Conservation (phyloP, 106 monocot genomes). For the Dioscorea alata region DNA sequence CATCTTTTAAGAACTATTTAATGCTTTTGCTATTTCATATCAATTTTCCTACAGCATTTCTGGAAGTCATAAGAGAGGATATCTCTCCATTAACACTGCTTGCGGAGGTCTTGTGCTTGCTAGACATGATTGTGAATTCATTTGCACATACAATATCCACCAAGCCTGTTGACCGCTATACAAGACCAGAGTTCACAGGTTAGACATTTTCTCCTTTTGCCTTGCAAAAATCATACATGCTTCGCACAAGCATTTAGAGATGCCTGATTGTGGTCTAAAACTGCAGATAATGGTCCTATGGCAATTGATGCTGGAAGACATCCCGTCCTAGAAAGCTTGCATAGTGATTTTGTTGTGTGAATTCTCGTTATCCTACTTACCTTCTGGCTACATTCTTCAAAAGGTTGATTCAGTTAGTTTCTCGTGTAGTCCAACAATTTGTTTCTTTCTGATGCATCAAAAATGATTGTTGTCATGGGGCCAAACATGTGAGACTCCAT, state of each 20-base stretch:
- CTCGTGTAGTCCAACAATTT: slow-evolving; percentile 87
- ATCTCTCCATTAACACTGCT: slow-evolving; percentile 74
- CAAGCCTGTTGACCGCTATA: slow-evolving; percentile 79
- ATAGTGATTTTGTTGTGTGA: slow-evolving; percentile 80
- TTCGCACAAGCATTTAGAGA: neutral
- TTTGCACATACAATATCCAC: slow-evolving; percentile 94
- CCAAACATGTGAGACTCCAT: slow-evolving; percentile 82
- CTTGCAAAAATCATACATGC: no score
- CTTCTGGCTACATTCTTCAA: neutral
- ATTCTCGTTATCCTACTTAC: slow-evolving; percentile 3
- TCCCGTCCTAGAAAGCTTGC: slow-evolving; percentile 82
- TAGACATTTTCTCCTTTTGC: neutral
- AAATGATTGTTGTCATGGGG: slow-evolving; percentile 88
- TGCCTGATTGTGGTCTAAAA: slow-evolving; percentile 11
- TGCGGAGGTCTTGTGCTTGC: slow-evolving; percentile 83
- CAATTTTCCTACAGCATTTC: slow-evolving; percentile 44
- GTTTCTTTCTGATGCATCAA: slow-evolving; percentile 97
- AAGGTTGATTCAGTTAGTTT: slow-evolving; percentile 6
- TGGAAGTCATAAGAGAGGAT: slow-evolving; percentile 79
- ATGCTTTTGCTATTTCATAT: neutral
- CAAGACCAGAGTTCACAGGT: slow-evolving; percentile 96
- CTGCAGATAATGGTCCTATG: slow-evolving; percentile 82
- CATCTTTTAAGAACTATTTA: no score
- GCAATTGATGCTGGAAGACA: slow-evolving; percentile 96
- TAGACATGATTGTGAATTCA: slow-evolving; percentile 99